Base-by-base conservation (phyloP, 164 flowering plant genomes). In the Berberis thunbergii region DNA sequence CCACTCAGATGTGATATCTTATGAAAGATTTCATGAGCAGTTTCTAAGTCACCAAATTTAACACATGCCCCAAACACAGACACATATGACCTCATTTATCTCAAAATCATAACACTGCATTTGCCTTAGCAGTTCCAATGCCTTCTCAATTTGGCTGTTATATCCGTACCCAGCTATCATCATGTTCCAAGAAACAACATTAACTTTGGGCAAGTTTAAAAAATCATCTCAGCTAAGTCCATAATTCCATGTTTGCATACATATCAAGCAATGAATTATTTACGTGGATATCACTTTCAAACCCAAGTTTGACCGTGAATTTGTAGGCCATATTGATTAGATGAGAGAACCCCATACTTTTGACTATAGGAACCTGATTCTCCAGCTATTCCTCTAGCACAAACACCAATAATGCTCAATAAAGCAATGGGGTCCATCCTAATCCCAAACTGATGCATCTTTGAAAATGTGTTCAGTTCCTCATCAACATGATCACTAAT, bases 121-220 rank as follows among this genome's bases (percentile, higher is more conserved):
- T 67, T 71, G 73, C 11, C 77, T 64, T 67, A 88, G 54, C 65
- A 38, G 70, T 40, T 79, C 79, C 7, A 80, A 49, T 48, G 88
- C 86, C 67, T 72, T 86, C 49, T 74, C 68, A 54, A 60, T 69
- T 48, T 75, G 60, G 44, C 58, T 70, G 54, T 63, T 72, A 63
- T 75, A 73, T 46, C 87, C 91, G 79, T 76, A 88, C 46, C 95
- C 91, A 67, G 86, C 86, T 39, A 88, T 86, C 87, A 88, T 78
- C 55, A 88, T 69, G 73, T 88, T 88, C 88, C 88, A 88, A 10
- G 89, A 81, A 72, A 86, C 81, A 70, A 72, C 73, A 72, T 73
- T 83, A 2, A 67, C 56, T 65, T 79, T 68, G 0, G 69, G 63
- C 73, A 82, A 57, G 44, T 11, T 61, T 13, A 69, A 68, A 83